Base-by-base conservation (phyloP, 129 eudicot genomes). In the Tanacetum coccineum region DNA sequence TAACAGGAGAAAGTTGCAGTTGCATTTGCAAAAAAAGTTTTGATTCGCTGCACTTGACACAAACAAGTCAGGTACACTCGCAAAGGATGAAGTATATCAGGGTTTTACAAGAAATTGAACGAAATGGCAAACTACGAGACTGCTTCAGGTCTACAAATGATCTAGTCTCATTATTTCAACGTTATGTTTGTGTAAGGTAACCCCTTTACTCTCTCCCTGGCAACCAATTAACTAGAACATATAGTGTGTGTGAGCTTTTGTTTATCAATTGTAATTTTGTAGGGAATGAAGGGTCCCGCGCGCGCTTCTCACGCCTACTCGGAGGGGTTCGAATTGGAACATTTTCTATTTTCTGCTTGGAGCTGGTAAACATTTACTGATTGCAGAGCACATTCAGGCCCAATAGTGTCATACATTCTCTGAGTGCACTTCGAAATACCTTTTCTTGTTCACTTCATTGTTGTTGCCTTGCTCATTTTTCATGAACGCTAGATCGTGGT, bases 401-500 rank as follows among this genome's bases (percentile, higher is more conserved):
- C n/a, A n/a, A 51, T 26, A 22, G 77, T 48, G 85, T 84, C 6
- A 75, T 61, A 13, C 59, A 32, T 64, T 84, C 46, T 59, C 85
- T n/a, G 18, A 65, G 51, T 51, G 81, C 79, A 19, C 47, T 82
- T 10, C 62, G n/a, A 45, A 18, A 49, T 84, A 40, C 70, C 89
- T 62, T 61, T 78, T 13, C 79, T 84, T n/a, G 59, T 66, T 72
- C 59, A 70, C 81, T 62, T 77, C 89, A 4, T 84, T 73, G 76
- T 80, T 51, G 78, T 76, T 2, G 70, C 81, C 13, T 85, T n/a
- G n/a, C n/a, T n/a, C 89, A 12, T 62, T 80, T 8, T 68, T 82
- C 15, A 66, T 78, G 59, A 75, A 71, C 79, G 59, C 62, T 18
- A 62, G 83, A 64, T 70, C 68, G 32, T 62, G 32, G 77, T 80